A percentile compares a stretch with the other conserved stretches of the same genome.
phyloP scores from a whole-genome alignment of 1,284 basidiomycete species.

The Coniferiporia sulphurascens region DNA sequence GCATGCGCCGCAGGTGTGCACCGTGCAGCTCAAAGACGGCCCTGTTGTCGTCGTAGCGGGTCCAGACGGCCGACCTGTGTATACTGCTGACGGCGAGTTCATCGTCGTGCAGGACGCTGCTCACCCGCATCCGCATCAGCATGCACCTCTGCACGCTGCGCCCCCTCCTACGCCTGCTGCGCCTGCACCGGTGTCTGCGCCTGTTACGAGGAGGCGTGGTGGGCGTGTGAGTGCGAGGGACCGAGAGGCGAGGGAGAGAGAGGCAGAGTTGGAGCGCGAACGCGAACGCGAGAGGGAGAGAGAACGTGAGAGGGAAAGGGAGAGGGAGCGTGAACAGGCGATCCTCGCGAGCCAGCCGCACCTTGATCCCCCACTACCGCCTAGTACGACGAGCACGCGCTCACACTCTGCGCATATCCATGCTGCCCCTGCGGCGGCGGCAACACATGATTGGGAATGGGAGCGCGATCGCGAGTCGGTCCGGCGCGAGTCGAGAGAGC shows the following conservation, averaged over 20 bases:
- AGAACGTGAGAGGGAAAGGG: too few relatives aligned
- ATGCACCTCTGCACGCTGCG: not conserved
- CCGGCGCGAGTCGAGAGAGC: not conserved
- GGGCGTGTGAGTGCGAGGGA: conserved; percentile 5
- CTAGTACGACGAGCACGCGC: conserved; percentile 6
- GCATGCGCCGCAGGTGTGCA: conserved; percentile 8
- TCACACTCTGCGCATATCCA: not conserved
- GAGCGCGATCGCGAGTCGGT: conserved; percentile 9
- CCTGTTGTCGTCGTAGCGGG: conserved; percentile 14
- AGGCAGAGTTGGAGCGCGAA: not conserved
- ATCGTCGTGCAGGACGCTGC: conserved; percentile 3
- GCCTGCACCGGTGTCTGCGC: conserved; percentile 2
- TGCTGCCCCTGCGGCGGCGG: not conserved
- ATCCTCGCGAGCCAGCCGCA: not conserved
- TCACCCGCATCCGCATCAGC: conserved; percentile 3
- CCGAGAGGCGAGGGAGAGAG: not conserved
- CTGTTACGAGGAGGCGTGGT: conserved; percentile 1
- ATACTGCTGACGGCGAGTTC: conserved; percentile 7
- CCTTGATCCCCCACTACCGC: not conserved
- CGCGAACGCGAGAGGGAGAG: conserved; percentile 1
- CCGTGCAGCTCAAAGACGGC: conserved; percentile 9
- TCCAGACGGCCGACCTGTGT: conserved; percentile 12
- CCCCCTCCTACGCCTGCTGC: not conserved
- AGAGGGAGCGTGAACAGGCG: too few relatives aligned
- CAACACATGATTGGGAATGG: not conserved